A percentile compares a stretch with the other conserved stretches of the same genome.
These are phyloP conservation scores for Wickerhamiella dianesei DNA, from an alignment of 805 yeast species.

Conservation along the genomic window DNA sequence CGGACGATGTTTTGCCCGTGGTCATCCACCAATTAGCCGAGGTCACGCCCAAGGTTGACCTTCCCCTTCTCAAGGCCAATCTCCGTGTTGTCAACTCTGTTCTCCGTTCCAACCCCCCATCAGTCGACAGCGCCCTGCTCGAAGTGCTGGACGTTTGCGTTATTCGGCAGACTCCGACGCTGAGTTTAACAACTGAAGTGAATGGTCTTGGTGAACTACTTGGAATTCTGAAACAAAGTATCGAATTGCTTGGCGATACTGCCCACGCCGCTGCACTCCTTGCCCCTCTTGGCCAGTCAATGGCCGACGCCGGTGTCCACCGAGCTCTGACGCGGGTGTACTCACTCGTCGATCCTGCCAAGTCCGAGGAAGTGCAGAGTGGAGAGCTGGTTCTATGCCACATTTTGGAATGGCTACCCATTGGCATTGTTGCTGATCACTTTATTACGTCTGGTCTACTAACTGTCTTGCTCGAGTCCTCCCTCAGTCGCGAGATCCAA, in stretches of 20 bases:
- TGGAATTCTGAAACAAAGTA: conserved; percentile 48
- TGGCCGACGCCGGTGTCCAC: conserved; percentile 47
- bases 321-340: conserved; percentile 50
- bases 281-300: conserved; percentile 14
- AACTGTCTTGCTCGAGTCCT: conserved; percentile 56
- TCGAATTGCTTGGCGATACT: conserved; percentile 18
- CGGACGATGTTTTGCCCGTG: conserved; percentile 29
- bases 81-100: conserved; percentile 16
- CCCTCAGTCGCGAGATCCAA: conserved; percentile 53
- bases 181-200: background rate
- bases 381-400: conserved; percentile 61
- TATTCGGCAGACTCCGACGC: conserved; percentile 35
- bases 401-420: conserved; percentile 51
- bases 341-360: conserved; percentile 42
- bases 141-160: conserved; percentile 47
- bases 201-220: conserved; percentile 37
- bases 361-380: conserved; percentile 35
- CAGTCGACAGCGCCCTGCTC: conserved; percentile 19
- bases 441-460: conserved; percentile 53
- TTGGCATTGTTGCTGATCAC: conserved; percentile 51
- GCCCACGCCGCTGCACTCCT: background rate
- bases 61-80: conserved; percentile 18
- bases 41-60: conserved; percentile 26
- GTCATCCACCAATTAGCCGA: conserved; percentile 25
- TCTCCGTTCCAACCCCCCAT: conserved; percentile 13